Percentiles rank a stretch among this genome's conserved stretches.
These are phyloP conservation scores for Shiraia sp. DNA, from an alignment of 2,329 filamentous ascomycete species.

Conservation along the genomic window DNA sequence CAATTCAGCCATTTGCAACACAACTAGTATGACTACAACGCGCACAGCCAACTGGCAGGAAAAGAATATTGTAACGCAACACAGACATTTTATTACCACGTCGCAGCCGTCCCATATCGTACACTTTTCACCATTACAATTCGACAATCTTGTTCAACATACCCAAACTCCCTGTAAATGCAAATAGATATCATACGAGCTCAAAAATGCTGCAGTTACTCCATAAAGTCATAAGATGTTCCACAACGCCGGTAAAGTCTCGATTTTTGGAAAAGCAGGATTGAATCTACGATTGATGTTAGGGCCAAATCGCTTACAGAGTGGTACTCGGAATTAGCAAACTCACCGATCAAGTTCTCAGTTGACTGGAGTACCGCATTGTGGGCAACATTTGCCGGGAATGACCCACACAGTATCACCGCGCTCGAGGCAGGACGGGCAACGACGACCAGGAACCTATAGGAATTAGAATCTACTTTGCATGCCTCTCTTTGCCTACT, in stretches of 20 bases:
- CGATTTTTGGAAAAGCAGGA: slow-evolving; percentile 7
- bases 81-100: no score
- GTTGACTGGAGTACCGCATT: slow-evolving; percentile 47
- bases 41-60: no score
- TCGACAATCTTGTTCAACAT: no score
- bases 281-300: background rate
- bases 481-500: background rate
- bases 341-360: slow-evolving; percentile 16
- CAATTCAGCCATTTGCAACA: no score
- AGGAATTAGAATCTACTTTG: slow-evolving; percentile 1
- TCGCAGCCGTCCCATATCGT: background rate
- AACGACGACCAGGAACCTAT: slow-evolving; percentile 46
- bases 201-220: slow-evolving; percentile 15
- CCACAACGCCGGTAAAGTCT: slow-evolving; percentile 9
- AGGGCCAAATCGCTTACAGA: slow-evolving; percentile 4
- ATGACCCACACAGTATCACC: slow-evolving; percentile 48
- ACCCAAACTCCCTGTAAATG: slow-evolving; percentile 18
- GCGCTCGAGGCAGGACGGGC: slow-evolving; percentile 45
- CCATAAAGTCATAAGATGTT: slow-evolving; percentile 8
- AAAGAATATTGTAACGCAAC: no score
- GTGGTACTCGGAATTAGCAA: no score
- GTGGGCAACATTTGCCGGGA: slow-evolving; percentile 45
- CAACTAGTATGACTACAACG: no score
- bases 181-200: slow-evolving; percentile 17
- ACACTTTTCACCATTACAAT: slow-evolving; percentile 5